These are phyloP conservation scores for Rhodamnia rubescens DNA, from an alignment of 345 rosid species.

Conservation along the genomic window DNA sequence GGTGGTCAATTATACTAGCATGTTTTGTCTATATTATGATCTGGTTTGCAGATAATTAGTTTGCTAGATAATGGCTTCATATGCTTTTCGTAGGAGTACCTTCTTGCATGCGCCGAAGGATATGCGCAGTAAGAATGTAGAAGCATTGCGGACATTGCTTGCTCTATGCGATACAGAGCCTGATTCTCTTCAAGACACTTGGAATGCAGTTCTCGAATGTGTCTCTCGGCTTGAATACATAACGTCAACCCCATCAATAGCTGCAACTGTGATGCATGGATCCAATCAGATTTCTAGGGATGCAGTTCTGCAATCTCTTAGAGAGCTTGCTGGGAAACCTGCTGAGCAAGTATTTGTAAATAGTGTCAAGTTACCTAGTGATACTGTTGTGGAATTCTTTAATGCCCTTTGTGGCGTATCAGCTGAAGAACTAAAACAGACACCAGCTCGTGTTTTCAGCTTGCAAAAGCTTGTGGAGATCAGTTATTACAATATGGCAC, in stretches of 20 bases:
- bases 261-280: conserved; percentile 94
- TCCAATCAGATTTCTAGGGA: conserved; percentile 98
- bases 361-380: conserved; percentile 90
- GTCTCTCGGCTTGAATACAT: conserved; percentile 95
- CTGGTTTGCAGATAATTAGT: background rate
- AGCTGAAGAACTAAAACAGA: conserved; percentile 92
- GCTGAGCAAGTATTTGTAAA: conserved; percentile 88
- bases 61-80: background rate
- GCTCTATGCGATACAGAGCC: conserved; percentile 64
- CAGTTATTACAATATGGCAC: conserved; percentile 97
- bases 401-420: conserved; percentile 96
- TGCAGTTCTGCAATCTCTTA: conserved; percentile 81
- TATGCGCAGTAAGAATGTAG: conserved; percentile 94
- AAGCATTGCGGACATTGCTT: conserved; percentile 83
- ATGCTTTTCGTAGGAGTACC: conserved; percentile 55
- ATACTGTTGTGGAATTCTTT: conserved; percentile 87
- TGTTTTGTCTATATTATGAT: background rate
- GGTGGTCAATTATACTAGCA: background rate
- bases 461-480: conserved; percentile 98
- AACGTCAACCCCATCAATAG: conserved; percentile 73
- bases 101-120: conserved; percentile 98
- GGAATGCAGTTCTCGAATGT: conserved; percentile 98
- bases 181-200: conserved; percentile 89
- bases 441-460: conserved; percentile 98
- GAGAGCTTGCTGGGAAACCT: conserved; percentile 90